Evolutionary conservation across 2,329 filamentous ascomycete species (phyloP).

Genomic region (Phialemonium atrogriseum): DNA sequence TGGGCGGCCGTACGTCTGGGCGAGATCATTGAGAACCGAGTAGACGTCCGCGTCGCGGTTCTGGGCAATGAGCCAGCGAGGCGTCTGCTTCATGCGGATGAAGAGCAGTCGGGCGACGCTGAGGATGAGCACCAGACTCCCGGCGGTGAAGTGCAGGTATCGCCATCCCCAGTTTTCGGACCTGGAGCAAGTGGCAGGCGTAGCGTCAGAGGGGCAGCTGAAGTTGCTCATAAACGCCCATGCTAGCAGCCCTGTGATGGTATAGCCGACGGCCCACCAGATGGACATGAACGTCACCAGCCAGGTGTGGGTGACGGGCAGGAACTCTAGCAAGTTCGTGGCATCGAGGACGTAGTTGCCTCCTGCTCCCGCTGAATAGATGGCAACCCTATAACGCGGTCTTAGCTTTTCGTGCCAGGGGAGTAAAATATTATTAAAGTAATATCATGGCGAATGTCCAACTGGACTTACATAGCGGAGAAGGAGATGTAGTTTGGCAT

Average conservation of each 20-base stretch:
- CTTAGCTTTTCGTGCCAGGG: no score
- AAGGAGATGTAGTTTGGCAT: conserved; percentile 59
- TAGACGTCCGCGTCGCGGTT: conserved; percentile 45
- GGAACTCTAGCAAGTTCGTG: conserved; percentile 36
- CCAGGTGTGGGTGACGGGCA: conserved; percentile 51
- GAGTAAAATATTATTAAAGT: no score
- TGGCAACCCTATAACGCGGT: no score
- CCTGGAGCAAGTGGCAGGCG: conserved; percentile 25
- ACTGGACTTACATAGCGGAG: no score
- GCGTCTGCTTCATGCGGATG: conserved; percentile 48
- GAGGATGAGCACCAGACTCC: conserved; percentile 36
- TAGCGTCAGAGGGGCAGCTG: background rate
- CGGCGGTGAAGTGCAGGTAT: conserved; percentile 38
- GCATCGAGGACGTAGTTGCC: conserved; percentile 58
- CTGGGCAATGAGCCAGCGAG: conserved; percentile 48
- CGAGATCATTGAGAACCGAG: conserved; percentile 27
- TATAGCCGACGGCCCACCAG: conserved; percentile 42
- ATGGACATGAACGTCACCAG: conserved; percentile 53
- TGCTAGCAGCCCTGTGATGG: conserved; percentile 37
- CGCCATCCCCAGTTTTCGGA: conserved; percentile 42
- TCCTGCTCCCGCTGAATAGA: conserved; percentile 57
- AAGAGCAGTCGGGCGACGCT: conserved; percentile 46
- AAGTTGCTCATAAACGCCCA: conserved; percentile 38
- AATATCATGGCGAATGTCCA: no score
- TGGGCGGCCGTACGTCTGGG: conserved; percentile 27